A percentile compares a stretch with the other conserved stretches of the same genome.
These are phyloP conservation scores for Penicillium sp. DNA, from an alignment of 2,329 filamentous ascomycete species.

Conservation along the genomic window DNA sequence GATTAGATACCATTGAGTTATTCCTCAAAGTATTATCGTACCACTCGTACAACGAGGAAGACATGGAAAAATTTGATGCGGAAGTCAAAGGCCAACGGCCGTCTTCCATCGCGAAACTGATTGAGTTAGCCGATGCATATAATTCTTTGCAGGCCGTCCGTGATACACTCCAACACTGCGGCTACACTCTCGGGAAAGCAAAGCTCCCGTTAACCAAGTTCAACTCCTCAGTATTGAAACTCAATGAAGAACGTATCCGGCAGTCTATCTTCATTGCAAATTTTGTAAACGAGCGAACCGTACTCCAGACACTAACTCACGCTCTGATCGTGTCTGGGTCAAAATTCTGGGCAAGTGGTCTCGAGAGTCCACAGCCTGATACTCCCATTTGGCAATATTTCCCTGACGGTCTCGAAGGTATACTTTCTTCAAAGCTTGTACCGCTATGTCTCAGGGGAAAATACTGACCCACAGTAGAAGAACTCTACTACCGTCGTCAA, in stretches of 20 bases:
- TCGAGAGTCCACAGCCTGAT: slow-evolving; percentile 27
- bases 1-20: slow-evolving; percentile 39
- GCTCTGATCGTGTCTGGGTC: slow-evolving; percentile 44
- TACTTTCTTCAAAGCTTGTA: slow-evolving; percentile 1
- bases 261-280: slow-evolving; percentile 45
- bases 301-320: slow-evolving; percentile 40
- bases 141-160: slow-evolving; percentile 37
- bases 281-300: slow-evolving; percentile 34
- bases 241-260: slow-evolving; percentile 46
- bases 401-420: slow-evolving; percentile 47
- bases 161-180: slow-evolving; percentile 27
- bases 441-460: background rate
- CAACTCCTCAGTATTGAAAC: slow-evolving; percentile 31
- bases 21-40: slow-evolving; percentile 39
- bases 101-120: slow-evolving; percentile 37
- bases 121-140: slow-evolving; percentile 41
- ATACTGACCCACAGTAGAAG: slow-evolving; percentile 37
- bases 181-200: slow-evolving; percentile 38
- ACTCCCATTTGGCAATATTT: slow-evolving; percentile 44
- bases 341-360: slow-evolving; percentile 39
- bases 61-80: slow-evolving; percentile 26
- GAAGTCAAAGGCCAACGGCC: slow-evolving; percentile 35
- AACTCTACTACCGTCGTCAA: slow-evolving; percentile 48
- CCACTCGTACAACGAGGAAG: slow-evolving; percentile 30
- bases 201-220: slow-evolving; percentile 33